Conservation (phyloP, 2,329 filamentous ascomycete species). For the Penicillium janthinellum region DNA sequence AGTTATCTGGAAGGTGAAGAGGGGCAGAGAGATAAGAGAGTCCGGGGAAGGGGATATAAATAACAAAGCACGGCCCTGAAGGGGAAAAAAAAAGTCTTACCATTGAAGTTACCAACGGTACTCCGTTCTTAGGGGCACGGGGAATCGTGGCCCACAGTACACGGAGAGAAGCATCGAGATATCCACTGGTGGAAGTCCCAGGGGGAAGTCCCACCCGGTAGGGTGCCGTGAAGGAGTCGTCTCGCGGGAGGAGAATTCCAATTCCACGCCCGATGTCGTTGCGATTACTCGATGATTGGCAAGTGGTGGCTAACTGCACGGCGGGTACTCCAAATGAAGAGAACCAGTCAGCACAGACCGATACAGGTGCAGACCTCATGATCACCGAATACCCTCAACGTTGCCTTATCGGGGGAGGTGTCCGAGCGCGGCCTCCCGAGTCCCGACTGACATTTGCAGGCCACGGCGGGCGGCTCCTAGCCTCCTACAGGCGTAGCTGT, state of each 20-base stretch:
- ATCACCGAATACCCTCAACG: constrained; percentile 27
- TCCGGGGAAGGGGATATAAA: constrained; percentile 18
- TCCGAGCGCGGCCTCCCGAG: constrained; percentile 5
- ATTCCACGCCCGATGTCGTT: constrained; percentile 4
- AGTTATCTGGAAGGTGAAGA: neutral
- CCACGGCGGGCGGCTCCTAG: neutral
- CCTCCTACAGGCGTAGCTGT: neutral
- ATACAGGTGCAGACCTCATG: neutral
- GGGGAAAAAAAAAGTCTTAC: neutral
- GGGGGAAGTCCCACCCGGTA: constrained; percentile 1
- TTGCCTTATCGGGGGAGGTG: constrained; percentile 22
- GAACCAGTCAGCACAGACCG: constrained; percentile 9
- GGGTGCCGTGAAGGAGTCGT: neutral
- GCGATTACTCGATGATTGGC: constrained; percentile 23
- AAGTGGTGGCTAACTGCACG: constrained; percentile 12
- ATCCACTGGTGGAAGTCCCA: constrained; percentile 11
- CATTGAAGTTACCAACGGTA: neutral
- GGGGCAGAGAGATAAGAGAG: constrained; percentile 6
- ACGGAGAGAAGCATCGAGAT: constrained; percentile 1
- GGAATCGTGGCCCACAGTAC: constrained; percentile 5
- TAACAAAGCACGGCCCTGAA: constrained; percentile 15
- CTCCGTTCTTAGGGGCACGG: neutral
- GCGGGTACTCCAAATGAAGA: neutral
- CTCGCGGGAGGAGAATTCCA: neutral
- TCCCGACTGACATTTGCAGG: neutral